Evolutionary conservation across 306 rosid species (phyloP), one percentile per base, ranked within the genome.

Genomic region (Lathyrus sativus): DNA sequence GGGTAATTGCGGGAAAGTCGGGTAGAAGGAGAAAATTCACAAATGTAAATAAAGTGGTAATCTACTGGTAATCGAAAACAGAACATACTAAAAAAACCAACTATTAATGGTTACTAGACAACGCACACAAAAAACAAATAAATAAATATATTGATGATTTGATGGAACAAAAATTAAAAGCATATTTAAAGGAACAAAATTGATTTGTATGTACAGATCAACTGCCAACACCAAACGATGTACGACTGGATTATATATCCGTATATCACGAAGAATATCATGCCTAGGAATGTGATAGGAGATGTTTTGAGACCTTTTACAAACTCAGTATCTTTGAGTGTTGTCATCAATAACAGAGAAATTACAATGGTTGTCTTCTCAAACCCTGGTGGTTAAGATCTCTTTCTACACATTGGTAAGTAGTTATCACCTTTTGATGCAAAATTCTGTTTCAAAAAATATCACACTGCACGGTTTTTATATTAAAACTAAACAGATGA

Each of bases 401-500:
- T 81, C 45, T 28, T 81, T 77, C 80, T 81, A 81, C 68, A 65
- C 77, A 24, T 76, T 81, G 44, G 85, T 81, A 68, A 62, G 48
- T 65, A 44, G 9, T 44, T 44, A 13, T 44, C 50, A 44, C 11
- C 11, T 15, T 17, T 49, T 18, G 26, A 7, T 29, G 4, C 5
- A 29, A 29, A 29, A 4, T 29, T 4, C 5, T 29, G 4, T 29
- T 29, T 29, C 33, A 29, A 3, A 29, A 29, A 29, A 3, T 29
- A 29, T 4, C 5, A 29, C 26, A 24, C 26, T 29, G 5, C 3
- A 29, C 33, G 5, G 5, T 29, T 29, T 29, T 29, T 29, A 29
- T 29, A 29, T 29, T 24, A 24, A 24, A 24, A 1, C 26, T 24
- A 24, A 2, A 29, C 0, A 29, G 4, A 4, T 3, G 33, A 29